Base-by-base conservation (phyloP, 1,284 basidiomycete genomes). In the Sanghuangporus sanghuang region DNA sequence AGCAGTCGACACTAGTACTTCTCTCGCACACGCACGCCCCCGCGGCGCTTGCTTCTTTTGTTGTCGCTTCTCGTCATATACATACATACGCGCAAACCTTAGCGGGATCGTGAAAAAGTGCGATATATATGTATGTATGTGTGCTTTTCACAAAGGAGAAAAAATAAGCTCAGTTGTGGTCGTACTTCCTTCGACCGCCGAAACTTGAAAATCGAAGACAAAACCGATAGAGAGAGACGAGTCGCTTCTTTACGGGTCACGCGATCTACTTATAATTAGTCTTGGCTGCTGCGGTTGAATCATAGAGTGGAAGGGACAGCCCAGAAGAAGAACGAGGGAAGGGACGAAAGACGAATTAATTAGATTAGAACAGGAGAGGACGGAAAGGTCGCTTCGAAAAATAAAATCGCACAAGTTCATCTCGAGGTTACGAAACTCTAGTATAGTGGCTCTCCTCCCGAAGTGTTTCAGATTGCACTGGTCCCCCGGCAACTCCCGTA, bases 391-490 rank as follows among this genome's bases (percentile, higher is more conserved):
- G 27, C 27, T 59, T 46, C 57, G 42, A 49, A 44, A 35, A 32
- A 4, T 32, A 44, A 35, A 32, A 4, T 32, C 27, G 27, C 27
- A 32, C 27, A 32, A 32, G 27, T 32, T 32, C 27, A 3, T 27
- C 27, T n/a, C n/a, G n/a, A 3, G 4, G 27, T 32, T 32, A 32
- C 7, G 44, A 18, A 46, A n/a, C n/a, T n/a, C n/a, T n/a, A n/a
- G n/a, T n/a, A n/a, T n/a, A n/a, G n/a, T n/a, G n/a, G n/a, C n/a
- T n/a, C n/a, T n/a, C n/a, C 11, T 35, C 9, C 7, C 16, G 16
- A 60, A 61, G 42, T 62, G 61, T 62, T 62, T 62, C 61, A 62
- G 54, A 8, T 57, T 62, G 61, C 61, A 57, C 61, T 53, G 54
- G 32, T 23, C 61, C 44, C 61, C 55, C 42, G 55, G 55, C 21